Conservation (phyloP, 2,329 filamentous ascomycete species). For the Scytalidium lignicola region DNA sequence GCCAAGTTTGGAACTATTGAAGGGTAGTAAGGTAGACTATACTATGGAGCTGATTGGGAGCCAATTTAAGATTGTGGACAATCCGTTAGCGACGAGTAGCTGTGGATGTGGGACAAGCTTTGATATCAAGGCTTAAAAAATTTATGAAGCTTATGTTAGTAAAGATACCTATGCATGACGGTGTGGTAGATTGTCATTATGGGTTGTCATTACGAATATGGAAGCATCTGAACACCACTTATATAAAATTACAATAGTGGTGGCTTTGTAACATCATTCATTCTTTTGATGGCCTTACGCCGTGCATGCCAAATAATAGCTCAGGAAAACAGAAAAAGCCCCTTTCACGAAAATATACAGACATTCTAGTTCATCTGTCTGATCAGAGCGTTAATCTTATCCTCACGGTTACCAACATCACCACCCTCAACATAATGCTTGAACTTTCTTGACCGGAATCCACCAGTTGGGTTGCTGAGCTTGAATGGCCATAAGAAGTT, state of each 20-base stretch:
- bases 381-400: conserved; percentile 92
- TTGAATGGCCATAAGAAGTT: conserved; percentile 99
- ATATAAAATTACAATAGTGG: neutral
- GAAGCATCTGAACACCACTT: neutral
- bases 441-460: conserved; percentile 87
- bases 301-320: conserved; percentile 16
- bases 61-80: conserved; percentile 95
- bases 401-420: conserved; percentile 98
- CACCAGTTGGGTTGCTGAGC: conserved; percentile 95
- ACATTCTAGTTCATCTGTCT: conserved; percentile 90
- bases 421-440: conserved; percentile 98
- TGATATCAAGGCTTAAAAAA: conserved; percentile 67
- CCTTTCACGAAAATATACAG: conserved; percentile 5
- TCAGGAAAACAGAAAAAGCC: conserved; percentile 11
- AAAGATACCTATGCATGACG: neutral
- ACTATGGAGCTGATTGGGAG: conserved; percentile 92
- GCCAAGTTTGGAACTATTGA: conserved; percentile 79
- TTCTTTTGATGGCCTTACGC: conserved; percentile 19
- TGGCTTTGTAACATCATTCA: conserved; percentile 3
- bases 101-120: conserved; percentile 98
- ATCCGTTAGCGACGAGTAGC: conserved; percentile 84
- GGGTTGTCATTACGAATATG: neutral
- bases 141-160: neutral
- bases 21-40: conserved; percentile 93
- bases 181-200: no score